phyloP scores from a whole-genome alignment of 441 rosid species.

The Pelargonium citronellum region DNA sequence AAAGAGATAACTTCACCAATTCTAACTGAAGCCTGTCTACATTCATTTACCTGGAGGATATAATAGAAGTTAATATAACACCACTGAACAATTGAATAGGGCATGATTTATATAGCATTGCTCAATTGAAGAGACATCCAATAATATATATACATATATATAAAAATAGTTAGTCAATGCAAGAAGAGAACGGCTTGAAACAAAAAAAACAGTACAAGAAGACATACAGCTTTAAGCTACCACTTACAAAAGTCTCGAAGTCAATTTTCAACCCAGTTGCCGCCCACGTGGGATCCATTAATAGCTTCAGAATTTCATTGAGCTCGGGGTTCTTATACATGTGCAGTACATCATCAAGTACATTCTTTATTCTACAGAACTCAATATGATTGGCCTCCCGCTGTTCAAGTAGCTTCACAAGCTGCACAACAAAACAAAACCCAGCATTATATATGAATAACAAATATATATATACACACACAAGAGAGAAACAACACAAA shows the following conservation, averaged over 20 bases:
- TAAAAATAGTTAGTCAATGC: no score
- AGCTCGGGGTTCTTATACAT: conserved; percentile 64
- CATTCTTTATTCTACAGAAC: conserved; percentile 79
- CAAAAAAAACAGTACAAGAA: no score
- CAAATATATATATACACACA: neutral
- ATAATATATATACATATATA: no score
- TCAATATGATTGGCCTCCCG: conserved; percentile 93
- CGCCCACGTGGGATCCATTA: conserved; percentile 92
- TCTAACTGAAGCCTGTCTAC: conserved; percentile 58
- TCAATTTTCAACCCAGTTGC: conserved; percentile 91
- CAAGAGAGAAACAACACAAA: no score
- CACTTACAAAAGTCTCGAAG: conserved; percentile 67
- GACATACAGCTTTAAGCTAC: conserved; percentile 10
- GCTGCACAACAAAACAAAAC: conserved; percentile 45
- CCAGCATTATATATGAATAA: neutral
- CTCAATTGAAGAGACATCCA: no score
- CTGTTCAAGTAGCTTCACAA: conserved; percentile 90
- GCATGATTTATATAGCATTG: no score
- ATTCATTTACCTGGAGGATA: conserved; percentile 60
- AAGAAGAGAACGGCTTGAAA: neutral
- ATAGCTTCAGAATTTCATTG: conserved; percentile 53
- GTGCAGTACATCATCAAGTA: conserved; percentile 71
- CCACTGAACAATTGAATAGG: neutral
- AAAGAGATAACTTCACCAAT: conserved; percentile 63
- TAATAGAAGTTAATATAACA: neutral